These are phyloP conservation scores for Halophytophthora batemanensis DNA, from an alignment of 352 stramenopile genomes.

Conservation along the genomic window DNA sequence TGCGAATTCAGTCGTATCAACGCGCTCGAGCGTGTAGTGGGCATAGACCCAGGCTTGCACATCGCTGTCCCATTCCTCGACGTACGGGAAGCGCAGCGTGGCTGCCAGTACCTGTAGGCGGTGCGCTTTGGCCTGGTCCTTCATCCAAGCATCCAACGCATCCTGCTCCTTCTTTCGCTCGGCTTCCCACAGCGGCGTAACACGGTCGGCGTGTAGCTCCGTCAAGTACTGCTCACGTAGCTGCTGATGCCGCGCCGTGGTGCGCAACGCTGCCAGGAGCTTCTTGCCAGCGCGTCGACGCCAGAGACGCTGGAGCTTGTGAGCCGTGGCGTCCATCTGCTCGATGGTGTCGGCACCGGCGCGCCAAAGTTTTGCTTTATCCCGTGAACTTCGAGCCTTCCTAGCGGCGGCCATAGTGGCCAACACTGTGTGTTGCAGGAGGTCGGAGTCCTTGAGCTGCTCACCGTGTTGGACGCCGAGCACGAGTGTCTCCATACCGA, in stretches of 20 bases:
- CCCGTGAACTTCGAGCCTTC: slow-evolving; percentile 15
- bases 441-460: background rate
- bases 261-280: slow-evolving; percentile 37
- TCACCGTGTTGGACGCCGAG: slow-evolving; percentile 15
- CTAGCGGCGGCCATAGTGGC: slow-evolving; percentile 10
- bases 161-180: slow-evolving; percentile 59
- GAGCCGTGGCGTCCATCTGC: slow-evolving; percentile 35
- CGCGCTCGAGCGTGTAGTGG: slow-evolving; percentile 11
- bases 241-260: slow-evolving; percentile 25
- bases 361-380: slow-evolving; percentile 32
- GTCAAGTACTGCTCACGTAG: slow-evolving; percentile 48
- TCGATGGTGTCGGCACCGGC: slow-evolving; percentile 19
- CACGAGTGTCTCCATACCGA: slow-evolving; percentile 41
- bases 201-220: slow-evolving; percentile 52
- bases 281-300: slow-evolving; percentile 40
- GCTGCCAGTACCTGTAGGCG: slow-evolving; percentile 34
- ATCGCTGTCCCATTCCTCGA: slow-evolving; percentile 54
- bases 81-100: slow-evolving; percentile 52
- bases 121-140: slow-evolving; percentile 28
- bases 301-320: slow-evolving; percentile 52
- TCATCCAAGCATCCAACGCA: slow-evolving; percentile 40
- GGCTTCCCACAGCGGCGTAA: slow-evolving; percentile 60
- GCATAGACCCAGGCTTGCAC: slow-evolving; percentile 44
- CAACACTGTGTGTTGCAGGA: slow-evolving; percentile 18
- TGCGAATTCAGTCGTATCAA: background rate